Percentiles rank a stretch among this genome's conserved stretches.
These are phyloP conservation scores for Candida namnaoensis DNA, from an alignment of 805 yeast species.

Conservation along the genomic window DNA sequence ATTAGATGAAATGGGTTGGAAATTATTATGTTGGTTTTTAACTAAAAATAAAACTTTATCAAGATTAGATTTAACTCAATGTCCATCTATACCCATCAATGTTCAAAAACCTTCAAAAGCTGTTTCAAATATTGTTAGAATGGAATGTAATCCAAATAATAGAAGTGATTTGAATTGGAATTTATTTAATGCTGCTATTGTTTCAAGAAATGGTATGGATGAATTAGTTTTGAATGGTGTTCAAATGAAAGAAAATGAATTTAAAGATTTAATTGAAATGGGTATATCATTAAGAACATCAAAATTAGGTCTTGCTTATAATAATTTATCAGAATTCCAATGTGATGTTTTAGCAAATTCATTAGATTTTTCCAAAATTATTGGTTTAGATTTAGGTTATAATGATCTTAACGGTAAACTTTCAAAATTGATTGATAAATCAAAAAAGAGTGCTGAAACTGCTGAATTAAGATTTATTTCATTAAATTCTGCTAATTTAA, in stretches of 20 bases:
- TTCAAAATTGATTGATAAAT: conserved; percentile 15
- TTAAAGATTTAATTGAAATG: conserved; percentile 49
- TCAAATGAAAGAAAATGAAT: conserved; percentile 45
- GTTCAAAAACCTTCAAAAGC: conserved; percentile 30
- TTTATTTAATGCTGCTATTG: conserved; percentile 64
- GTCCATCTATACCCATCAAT: conserved; percentile 24
- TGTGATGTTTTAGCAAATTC: conserved; percentile 50
- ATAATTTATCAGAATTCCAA: conserved; percentile 53
- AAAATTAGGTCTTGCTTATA: conserved; percentile 75
- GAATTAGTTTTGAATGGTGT: conserved; percentile 82
- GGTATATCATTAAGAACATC: conserved; percentile 52
- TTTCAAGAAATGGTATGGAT: conserved; percentile 69
- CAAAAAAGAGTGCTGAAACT: conserved; percentile 5
- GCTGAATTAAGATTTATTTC: conserved; percentile 41
- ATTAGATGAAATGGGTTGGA: conserved; percentile 74
- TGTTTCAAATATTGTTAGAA: conserved; percentile 21
- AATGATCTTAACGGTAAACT: conserved; percentile 48
- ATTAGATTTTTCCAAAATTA: conserved; percentile 35
- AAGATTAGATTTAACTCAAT: conserved; percentile 60
- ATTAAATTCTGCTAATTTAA: conserved; percentile 56
- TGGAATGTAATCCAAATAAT: conserved; percentile 25
- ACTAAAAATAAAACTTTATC: conserved; percentile 50
- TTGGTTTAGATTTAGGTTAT: conserved; percentile 79
- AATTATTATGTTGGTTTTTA: conserved; percentile 66
- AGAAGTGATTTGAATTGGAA: conserved; percentile 82